Conservation (phyloP, 805 yeast genomes). For the Ogataea glucozyma region DNA sequence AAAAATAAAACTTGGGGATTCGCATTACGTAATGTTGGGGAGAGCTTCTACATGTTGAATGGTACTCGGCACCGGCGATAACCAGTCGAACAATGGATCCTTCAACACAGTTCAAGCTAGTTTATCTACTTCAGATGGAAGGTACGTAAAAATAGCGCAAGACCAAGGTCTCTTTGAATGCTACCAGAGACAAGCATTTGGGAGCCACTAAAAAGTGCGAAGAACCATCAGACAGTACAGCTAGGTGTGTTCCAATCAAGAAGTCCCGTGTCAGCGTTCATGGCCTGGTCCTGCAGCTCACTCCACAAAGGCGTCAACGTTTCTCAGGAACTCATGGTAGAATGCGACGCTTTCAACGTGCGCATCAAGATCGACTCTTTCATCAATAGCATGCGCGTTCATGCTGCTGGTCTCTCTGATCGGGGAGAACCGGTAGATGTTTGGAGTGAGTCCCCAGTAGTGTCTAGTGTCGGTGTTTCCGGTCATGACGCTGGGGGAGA, state of each 20-base stretch:
- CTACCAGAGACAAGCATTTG: not conserved
- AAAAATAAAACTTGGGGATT: not conserved
- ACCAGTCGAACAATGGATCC: no score
- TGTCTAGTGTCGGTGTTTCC: slow-evolving; percentile 2
- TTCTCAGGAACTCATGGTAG: not conserved
- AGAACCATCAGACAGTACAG: not conserved
- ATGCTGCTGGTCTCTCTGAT: not conserved
- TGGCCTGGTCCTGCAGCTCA: no score
- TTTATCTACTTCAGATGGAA: no score
- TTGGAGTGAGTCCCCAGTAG: slow-evolving; percentile 1
- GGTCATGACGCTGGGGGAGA: slow-evolving; percentile 1
- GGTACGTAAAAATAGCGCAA: no score
- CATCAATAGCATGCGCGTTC: slow-evolving; percentile 1
- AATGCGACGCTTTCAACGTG: not conserved
- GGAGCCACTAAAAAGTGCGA: not conserved
- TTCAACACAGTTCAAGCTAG: no score
- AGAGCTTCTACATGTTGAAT: no score
- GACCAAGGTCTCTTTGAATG: no score
- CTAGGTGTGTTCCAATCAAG: no score
- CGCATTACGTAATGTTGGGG: no score
- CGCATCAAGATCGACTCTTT: slow-evolving; percentile 1
- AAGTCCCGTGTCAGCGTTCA: no score
- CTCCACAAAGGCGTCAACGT: not conserved
- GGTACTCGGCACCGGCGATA: no score
- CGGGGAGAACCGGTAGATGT: not conserved